Conservation (phyloP, 257 asterid species). For the Solanum piurae region DNA sequence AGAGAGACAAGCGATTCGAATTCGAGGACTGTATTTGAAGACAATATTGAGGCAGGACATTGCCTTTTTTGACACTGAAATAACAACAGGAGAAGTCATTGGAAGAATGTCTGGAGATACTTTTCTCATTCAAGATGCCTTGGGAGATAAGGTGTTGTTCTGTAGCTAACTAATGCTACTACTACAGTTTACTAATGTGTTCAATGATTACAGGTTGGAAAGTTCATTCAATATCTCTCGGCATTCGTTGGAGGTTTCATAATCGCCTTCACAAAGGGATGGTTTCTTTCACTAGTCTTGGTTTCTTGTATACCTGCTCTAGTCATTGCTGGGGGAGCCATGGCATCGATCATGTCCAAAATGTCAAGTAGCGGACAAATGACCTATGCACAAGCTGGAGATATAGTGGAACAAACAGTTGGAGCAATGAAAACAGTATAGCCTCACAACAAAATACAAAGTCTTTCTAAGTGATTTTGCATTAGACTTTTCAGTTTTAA, state of each 20-base stretch:
- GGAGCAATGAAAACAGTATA: slow-evolving; percentile 56
- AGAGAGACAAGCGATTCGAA: slow-evolving; percentile 47
- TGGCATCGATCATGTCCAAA: slow-evolving; percentile 20
- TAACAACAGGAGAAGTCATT: slow-evolving; percentile 45
- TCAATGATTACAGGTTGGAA: slow-evolving; percentile 31
- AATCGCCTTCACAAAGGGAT: slow-evolving; percentile 39
- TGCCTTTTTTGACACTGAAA: slow-evolving; percentile 53
- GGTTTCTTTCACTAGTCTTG: slow-evolving; percentile 33
- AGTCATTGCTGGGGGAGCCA: slow-evolving; percentile 26
- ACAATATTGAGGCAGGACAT: slow-evolving; percentile 51
- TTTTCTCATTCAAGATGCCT: slow-evolving; percentile 69
- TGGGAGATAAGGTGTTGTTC: slow-evolving; percentile 57
- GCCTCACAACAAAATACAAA: not conserved
- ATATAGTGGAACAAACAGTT: slow-evolving; percentile 47
- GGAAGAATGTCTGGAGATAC: slow-evolving; percentile 60
- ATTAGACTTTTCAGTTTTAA: not conserved
- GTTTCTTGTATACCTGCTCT: slow-evolving; percentile 30
- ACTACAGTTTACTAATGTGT: not conserved
- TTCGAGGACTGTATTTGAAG: slow-evolving; percentile 42
- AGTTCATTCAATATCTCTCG: slow-evolving; percentile 29
- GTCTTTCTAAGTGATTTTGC: not conserved
- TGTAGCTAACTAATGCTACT: not conserved
- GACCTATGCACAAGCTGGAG: slow-evolving; percentile 54
- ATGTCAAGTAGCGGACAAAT: slow-evolving; percentile 25
- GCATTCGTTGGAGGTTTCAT: slow-evolving; percentile 34